Conservation (phyloP, 2,329 filamentous ascomycete genomes). For the Calonectria leucothoes region DNA sequence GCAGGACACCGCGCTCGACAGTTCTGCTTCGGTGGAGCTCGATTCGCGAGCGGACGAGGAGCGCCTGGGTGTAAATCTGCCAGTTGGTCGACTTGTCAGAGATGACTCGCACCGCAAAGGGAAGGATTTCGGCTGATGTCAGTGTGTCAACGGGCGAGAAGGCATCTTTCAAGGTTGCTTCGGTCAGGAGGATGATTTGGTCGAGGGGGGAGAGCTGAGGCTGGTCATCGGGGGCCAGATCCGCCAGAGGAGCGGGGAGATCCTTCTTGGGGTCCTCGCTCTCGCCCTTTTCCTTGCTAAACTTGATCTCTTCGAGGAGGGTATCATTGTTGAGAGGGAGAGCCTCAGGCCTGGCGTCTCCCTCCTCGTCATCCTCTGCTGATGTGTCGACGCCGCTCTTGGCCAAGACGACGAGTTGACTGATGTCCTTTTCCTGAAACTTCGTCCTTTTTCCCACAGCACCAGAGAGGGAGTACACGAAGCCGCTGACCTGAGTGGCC, state of each 20-base stretch:
- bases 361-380: constrained; percentile 33
- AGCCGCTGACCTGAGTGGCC: constrained; percentile 74
- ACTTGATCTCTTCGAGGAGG: constrained; percentile 86
- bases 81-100: constrained; percentile 93
- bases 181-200: constrained; percentile 89
- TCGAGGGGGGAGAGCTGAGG: constrained; percentile 86
- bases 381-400: constrained; percentile 67
- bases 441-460: constrained; percentile 86
- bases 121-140: constrained; percentile 92
- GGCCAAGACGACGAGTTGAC: constrained; percentile 91
- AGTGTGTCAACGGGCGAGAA: constrained; percentile 85
- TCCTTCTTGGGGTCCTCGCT: constrained; percentile 48
- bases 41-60: constrained; percentile 89
- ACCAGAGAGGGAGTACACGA: constrained; percentile 87
- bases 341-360: constrained; percentile 67
- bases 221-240: constrained; percentile 81
- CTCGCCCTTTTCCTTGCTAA: constrained; percentile 66
- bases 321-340: constrained; percentile 93
- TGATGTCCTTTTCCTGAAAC: constrained; percentile 83
- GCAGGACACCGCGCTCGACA: constrained; percentile 87
- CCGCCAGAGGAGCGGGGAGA: constrained; percentile 71
- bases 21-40: constrained; percentile 90
- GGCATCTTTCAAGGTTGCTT: constrained; percentile 88
- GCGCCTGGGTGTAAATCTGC: constrained; percentile 96
- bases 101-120: constrained; percentile 89